A percentile compares a stretch with the other conserved stretches of the same genome.
Evolutionary conservation across 208 protist genomes (phyloP).

Genomic region (Angomonas deanei): DNA sequence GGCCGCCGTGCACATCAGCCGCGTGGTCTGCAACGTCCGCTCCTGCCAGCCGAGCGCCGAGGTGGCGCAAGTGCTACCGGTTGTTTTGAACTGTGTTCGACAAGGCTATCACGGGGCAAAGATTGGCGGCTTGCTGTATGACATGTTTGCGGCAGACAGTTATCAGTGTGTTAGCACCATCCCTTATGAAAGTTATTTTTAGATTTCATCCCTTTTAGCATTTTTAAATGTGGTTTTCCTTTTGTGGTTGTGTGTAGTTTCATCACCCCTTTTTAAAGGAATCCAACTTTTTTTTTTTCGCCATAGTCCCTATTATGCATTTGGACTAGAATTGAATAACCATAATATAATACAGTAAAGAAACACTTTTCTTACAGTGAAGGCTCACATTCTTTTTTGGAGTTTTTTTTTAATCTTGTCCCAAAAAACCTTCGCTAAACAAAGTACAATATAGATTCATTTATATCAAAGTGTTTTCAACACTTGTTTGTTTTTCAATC

Average conservation of each 20-base stretch:
- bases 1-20: slow-evolving; percentile 58
- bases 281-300: no score
- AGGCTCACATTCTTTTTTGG: not conserved
- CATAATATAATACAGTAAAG: no score
- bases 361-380: no score
- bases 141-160: slow-evolving; percentile 30
- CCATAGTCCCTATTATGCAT: no score
- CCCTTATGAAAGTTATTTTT: slow-evolving; percentile 8
- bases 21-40: slow-evolving; percentile 26
- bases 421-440: not conserved
- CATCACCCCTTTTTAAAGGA: no score
- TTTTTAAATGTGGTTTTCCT: not conserved
- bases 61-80: slow-evolving; percentile 33
- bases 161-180: slow-evolving; percentile 39
- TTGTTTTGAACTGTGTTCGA: slow-evolving; percentile 23
- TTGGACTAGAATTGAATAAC: no score
- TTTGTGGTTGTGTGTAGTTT: no score
- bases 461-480: not conserved
- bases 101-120: slow-evolving; percentile 16
- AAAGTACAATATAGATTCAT: not conserved
- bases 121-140: slow-evolving; percentile 26
- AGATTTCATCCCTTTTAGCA: slow-evolving; percentile 2
- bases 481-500: not conserved
- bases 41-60: slow-evolving; percentile 30
- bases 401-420: not conserved